These are phyloP conservation scores for Eimeria necatrix DNA, from an alignment of 169 alveolate species.

Conservation along the genomic window DNA sequence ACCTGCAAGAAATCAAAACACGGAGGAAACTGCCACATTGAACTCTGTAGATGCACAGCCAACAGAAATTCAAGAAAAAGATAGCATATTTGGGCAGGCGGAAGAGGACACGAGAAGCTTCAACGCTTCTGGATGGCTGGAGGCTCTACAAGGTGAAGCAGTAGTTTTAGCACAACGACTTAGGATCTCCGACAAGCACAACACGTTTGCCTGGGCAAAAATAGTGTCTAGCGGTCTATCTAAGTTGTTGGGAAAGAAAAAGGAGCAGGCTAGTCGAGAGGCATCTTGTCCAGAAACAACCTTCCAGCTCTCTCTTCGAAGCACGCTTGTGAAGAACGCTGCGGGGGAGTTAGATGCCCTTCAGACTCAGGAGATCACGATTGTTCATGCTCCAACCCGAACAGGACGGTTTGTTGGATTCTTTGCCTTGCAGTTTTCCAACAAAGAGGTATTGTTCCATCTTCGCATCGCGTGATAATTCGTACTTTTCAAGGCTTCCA, in stretches of 20 bases:
- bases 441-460: conserved; percentile 21
- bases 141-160: conserved; percentile 60
- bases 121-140: conserved; percentile 55
- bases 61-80: not conserved
- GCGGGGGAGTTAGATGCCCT: conserved; percentile 67
- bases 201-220: conserved; percentile 41
- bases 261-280: not conserved
- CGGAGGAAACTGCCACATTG: not conserved
- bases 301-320: conserved; percentile 9
- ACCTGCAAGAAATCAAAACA: not conserved
- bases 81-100: not conserved
- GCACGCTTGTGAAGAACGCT: conserved; percentile 69
- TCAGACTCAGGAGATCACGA: conserved; percentile 67
- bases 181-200: conserved; percentile 53
- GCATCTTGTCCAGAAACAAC: not conserved
- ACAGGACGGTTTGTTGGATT: conserved; percentile 68
- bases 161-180: conserved; percentile 74
- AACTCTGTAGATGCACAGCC: not conserved
- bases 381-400: conserved; percentile 67
- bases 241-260: not conserved
- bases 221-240: conserved; percentile 16
- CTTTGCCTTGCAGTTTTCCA: conserved; percentile 64
- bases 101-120: conserved; percentile 32
- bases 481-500: too few species aligned
- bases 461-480: not conserved